Percentiles rank a stretch among this genome's conserved stretches.
Conservation (phyloP, 202 grass and related monocot species). For the Tripidium arundinaceum region DNA sequence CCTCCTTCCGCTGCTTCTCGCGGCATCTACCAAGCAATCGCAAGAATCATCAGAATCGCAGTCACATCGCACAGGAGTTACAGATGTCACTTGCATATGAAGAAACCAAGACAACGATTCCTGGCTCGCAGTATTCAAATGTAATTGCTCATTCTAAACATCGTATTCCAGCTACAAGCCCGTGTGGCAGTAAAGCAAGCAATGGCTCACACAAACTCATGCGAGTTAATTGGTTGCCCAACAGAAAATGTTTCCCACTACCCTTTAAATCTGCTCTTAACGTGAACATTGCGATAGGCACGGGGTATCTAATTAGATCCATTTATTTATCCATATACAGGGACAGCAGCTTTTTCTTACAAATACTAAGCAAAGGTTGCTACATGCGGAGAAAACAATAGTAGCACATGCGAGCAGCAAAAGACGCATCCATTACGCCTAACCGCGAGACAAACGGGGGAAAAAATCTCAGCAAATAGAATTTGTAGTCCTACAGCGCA, state of each 20-base stretch:
- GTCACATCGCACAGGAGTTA: slow-evolving; percentile 15
- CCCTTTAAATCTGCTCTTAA: slow-evolving; percentile 27
- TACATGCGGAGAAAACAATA: not conserved
- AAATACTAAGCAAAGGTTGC: not conserved
- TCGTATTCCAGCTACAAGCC: slow-evolving; percentile 10
- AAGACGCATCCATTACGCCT: not conserved
- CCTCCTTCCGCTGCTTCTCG: slow-evolving; percentile 96
- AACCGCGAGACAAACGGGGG: not conserved
- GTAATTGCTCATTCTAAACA: not conserved
- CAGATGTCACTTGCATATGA: slow-evolving; percentile 23
- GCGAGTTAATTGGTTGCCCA: slow-evolving; percentile 4
- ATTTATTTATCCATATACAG: not conserved
- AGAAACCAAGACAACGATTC: slow-evolving; percentile 10
- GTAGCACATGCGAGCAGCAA: not conserved
- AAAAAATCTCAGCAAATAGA: not conserved
- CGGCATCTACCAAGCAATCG: slow-evolving; percentile 52
- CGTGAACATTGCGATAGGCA: slow-evolving; percentile 23
- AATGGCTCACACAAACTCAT: not conserved
- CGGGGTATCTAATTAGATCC: slow-evolving; percentile 3
- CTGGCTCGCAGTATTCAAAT: not conserved
- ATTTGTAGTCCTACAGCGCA: not conserved
- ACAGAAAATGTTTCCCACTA: slow-evolving; percentile 21
- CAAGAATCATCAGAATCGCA: slow-evolving; percentile 14
- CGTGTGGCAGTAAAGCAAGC: slow-evolving; percentile 26
- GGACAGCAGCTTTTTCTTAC: not conserved